A percentile compares a stretch with the other conserved stretches of the same genome.
Conservation (phyloP, 139 green algal genomes). For the Chlorella sp. region DNA sequence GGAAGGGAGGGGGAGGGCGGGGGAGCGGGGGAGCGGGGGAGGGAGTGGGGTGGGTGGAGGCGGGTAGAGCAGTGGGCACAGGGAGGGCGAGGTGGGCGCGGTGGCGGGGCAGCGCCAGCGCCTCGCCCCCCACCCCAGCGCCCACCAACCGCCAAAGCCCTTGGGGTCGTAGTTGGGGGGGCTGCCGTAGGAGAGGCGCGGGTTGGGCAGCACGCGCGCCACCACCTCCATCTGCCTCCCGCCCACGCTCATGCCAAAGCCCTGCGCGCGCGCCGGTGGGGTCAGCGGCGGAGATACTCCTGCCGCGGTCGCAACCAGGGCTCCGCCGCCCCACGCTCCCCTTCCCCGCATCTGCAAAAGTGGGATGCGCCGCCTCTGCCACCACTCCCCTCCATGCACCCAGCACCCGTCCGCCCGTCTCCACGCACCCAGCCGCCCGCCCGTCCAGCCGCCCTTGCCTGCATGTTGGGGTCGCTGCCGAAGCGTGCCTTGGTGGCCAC, state of each 20-base stretch:
- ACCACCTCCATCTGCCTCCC: constrained; percentile 31
- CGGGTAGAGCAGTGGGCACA: not conserved
- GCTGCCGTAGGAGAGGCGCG: constrained; percentile 47
- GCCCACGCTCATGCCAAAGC: constrained; percentile 39
- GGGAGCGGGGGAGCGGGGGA: not conserved
- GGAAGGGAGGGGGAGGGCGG: not conserved
- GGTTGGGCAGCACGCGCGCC: constrained; percentile 53
- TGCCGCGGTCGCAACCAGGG: too few species aligned
- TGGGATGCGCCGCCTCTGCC: too few species aligned
- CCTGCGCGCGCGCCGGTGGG: too few species aligned
- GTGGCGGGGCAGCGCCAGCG: too few species aligned
- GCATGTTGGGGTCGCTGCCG: not conserved
- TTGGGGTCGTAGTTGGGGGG: constrained; percentile 33
- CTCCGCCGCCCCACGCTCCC: too few species aligned
- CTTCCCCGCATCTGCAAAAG: too few species aligned
- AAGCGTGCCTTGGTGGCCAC: constrained; percentile 14
- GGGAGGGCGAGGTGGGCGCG: too few species aligned
- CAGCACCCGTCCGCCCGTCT: not conserved
- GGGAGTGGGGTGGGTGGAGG: not conserved
- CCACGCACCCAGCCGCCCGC: too few species aligned
- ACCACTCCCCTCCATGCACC: too few species aligned
- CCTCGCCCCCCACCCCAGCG: not conserved
- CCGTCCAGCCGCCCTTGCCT: too few species aligned
- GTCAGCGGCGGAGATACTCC: too few species aligned
- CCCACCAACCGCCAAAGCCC: constrained; percentile 2